These are phyloP conservation scores for Toxicodendron radicans DNA, from an alignment of 345 rosid genomes.

Conservation along the genomic window DNA sequence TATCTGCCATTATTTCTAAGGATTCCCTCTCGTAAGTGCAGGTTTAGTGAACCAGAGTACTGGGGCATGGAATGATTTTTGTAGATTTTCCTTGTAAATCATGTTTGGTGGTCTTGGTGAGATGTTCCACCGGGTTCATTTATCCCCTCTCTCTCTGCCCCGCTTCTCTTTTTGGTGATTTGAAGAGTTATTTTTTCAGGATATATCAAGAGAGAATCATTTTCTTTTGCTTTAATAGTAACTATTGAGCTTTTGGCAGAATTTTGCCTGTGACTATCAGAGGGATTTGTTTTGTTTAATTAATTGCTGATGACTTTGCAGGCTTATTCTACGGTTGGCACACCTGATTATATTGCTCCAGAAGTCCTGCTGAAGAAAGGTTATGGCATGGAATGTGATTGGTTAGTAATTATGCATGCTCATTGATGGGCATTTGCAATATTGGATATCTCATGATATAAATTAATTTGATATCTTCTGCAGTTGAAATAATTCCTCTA, in stretches of 20 bases:
- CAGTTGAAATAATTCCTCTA: not conserved
- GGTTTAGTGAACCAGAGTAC: not conserved
- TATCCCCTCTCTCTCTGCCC: no score
- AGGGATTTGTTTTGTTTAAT: constrained; percentile 14
- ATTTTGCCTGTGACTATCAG: constrained; percentile 2
- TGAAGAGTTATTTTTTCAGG: constrained; percentile 9
- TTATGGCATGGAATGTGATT: constrained; percentile 96
- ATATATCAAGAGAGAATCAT: not conserved
- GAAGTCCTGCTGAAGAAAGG: constrained; percentile 97
- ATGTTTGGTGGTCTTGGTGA: not conserved
- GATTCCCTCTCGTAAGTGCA: not conserved
- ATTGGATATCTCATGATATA: constrained; percentile 6
- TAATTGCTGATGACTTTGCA: constrained; percentile 39
- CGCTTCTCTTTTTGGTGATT: constrained; percentile 11
- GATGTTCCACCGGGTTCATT: not conserved
- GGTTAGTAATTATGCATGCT: constrained; percentile 49
- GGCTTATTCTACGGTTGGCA: constrained; percentile 99
- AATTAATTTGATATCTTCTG: constrained; percentile 4
- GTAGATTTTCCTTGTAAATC: not conserved
- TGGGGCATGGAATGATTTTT: not conserved
- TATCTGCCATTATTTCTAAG: constrained; percentile 12
- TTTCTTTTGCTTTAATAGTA: constrained; percentile 3
- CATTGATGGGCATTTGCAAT: not conserved
- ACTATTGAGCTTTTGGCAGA: constrained; percentile 15
- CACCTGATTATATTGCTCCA: constrained; percentile 98